These are phyloP conservation scores for Catenaria anguillulae DNA, from an alignment of 371 early-diverging fungal genomes.

Conservation along the genomic window DNA sequence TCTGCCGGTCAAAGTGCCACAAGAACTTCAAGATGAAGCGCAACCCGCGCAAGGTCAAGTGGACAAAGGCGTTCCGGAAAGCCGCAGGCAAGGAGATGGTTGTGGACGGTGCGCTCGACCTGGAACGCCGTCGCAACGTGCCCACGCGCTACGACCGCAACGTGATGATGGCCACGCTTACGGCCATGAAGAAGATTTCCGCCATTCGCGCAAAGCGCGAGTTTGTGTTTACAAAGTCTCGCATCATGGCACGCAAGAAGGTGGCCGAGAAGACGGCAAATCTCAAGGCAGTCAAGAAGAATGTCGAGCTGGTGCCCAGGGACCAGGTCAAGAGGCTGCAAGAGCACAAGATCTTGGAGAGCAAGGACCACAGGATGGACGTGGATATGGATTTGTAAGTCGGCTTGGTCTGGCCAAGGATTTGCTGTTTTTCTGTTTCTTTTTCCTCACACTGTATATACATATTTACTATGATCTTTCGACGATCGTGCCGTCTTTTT, in stretches of 20 bases:
- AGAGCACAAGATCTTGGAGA: constrained; percentile 12
- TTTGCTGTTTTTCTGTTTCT: not conserved
- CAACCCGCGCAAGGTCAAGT: constrained; percentile 97
- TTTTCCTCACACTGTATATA: too few relatives aligned
- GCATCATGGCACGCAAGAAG: not conserved
- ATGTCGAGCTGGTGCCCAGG: not conserved
- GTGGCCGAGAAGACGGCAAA: not conserved
- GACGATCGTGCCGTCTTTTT: too few relatives aligned
- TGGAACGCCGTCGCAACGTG: constrained; percentile 94
- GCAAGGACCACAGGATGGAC: constrained; percentile 16
- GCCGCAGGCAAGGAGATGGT: constrained; percentile 97
- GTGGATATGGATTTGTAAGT: constrained; percentile 7
- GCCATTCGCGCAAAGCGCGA: constrained; percentile 86
- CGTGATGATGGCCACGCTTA: constrained; percentile 81
- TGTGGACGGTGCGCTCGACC: constrained; percentile 91
- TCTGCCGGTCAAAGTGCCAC: constrained; percentile 98
- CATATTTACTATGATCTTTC: too few relatives aligned
- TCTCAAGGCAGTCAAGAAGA: constrained; percentile 5
- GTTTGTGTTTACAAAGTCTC: constrained; percentile 58
- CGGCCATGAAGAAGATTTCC: constrained; percentile 90
- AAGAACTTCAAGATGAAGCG: constrained; percentile 99
- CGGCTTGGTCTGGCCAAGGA: not conserved
- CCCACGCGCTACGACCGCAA: constrained; percentile 94
- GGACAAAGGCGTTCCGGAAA: constrained; percentile 99
- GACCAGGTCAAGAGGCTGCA: not conserved